Base-by-base conservation (phyloP, 768 basidiomycete species). In the Termitomyces sp. region DNA sequence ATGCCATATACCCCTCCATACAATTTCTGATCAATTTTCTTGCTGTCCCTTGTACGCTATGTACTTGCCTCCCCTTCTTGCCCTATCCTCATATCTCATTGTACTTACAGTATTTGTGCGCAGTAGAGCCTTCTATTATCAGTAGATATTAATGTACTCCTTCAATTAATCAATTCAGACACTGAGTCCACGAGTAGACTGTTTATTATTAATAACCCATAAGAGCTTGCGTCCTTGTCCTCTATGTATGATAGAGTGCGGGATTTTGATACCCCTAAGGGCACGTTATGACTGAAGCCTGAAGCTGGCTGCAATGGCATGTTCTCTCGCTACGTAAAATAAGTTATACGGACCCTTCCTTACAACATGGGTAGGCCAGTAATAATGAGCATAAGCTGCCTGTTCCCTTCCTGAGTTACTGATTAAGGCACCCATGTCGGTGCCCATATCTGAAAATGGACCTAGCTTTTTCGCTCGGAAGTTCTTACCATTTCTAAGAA, bases 1-100 rank as follows among this genome's bases (percentile, higher is more conserved):
- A 59, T 59, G 61, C 58, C 61, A 37, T 59, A 62, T 62, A 62
- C 61, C 61, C 61, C 26, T 24, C 3, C 44, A 56, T 43, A 53
- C 42, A 55, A 24, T 41, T 24, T 49, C 54, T 56, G 18, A 43
- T 54, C 49, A 9, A 36, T 22, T 51, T 44, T 14, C 27, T 46
- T 12, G 46, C 36, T 57, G 29, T 55, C 29, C 4, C n/a, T 24
- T 29, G 53, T 54, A 58, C 52, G 42, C 46, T 51, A 57, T 59
- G 61, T 62, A 59, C 58, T 48, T 43, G 37, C 43, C 52, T 29
- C n/a, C 10, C 49, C 42, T 34, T 46, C 34, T 12, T 37, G 18
- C 29, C 14, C 29, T 43, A 31, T 48, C 27, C 46, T 52, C 36
- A 51, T 20, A 53, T 46, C 37, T 42, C 39, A 31, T 57, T 62